phyloP scores from a whole-genome alignment of 2,329 filamentous ascomycete genomes.

The Diaporthe citri region DNA sequence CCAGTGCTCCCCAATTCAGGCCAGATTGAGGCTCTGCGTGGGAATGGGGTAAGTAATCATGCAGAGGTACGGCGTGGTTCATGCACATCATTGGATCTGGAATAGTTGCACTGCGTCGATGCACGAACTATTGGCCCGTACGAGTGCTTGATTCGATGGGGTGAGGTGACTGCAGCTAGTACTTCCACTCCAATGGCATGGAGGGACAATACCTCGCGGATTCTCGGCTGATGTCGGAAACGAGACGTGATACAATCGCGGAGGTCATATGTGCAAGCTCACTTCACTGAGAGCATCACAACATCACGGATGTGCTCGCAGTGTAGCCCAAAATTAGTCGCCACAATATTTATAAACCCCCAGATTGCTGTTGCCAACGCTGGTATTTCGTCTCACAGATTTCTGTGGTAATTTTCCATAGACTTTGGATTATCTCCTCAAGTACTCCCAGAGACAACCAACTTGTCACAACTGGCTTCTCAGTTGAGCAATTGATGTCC shows the following conservation, averaged over 20 bases:
- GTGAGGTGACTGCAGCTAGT: background rate
- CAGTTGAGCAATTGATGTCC: too few species aligned
- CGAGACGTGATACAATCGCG: background rate
- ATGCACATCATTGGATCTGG: background rate
- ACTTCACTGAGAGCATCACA: background rate
- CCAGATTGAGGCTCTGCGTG: conserved; percentile 4
- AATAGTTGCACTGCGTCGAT: conserved; percentile 30
- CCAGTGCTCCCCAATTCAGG: background rate
- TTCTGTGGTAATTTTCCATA: too few species aligned
- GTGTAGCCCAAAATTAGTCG: background rate
- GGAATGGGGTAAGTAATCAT: background rate
- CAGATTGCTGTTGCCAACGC: too few species aligned
- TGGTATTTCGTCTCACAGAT: too few species aligned
- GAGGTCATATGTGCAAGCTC: too few species aligned
- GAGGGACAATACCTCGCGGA: background rate
- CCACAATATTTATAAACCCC: too few species aligned
- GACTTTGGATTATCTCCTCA: too few species aligned
- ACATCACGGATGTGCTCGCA: background rate
- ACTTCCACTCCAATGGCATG: background rate
- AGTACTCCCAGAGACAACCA: too few species aligned
- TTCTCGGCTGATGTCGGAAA: background rate
- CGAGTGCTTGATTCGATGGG: background rate
- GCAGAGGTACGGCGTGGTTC: background rate
- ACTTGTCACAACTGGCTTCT: too few species aligned
- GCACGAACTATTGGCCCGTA: conserved; percentile 22